Base-by-base conservation (phyloP, 306 rosid species). In the Lotus japonicus region DNA sequence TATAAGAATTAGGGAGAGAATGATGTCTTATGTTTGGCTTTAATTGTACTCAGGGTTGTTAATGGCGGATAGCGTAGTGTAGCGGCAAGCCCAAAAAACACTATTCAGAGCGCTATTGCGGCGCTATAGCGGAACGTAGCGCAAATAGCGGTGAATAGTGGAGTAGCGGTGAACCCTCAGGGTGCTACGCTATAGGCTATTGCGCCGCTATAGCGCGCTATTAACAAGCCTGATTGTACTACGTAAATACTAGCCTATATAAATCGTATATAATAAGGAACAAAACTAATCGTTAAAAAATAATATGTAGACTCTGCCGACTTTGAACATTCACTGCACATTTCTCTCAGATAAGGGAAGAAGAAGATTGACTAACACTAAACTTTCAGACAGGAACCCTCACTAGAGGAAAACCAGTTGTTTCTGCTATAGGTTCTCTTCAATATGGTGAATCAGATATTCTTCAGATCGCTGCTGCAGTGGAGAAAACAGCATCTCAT, bases 401-500 rank as follows among this genome's bases (percentile, higher is more conserved):
- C 71, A 90, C 99, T 50, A 86, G 84, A 82, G 97, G 99, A 84
- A 94, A 90, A 72, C 99, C 99, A 41, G 77, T 86, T 72, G 92
- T 94, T 59, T 86, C 92, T 61, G 79, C 84, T 48, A 77, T 84
- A 60, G 73, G 86, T 58, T 88, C 99, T 82, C 79, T 71, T 58
- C 44, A 57, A 52, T 84, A 90, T 73, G 87, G 76, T 56, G 96
- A 88, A 65, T 72, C 74, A 3, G 95, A 94, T 73, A 83, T 94
- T 80, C 90, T 94, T 82, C 96, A 38, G 78, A 62, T 90, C 55
- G 90, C 99, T 48, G 99, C 99, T 19, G 99, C 99, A 10, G 96
- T 90, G 59, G 99, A 94, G 92, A 86, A 85, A 82, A 88, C 97
- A 66, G 99, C 99, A 73, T 86, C 90, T 62, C 99, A 94, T 83